Evolutionary conservation across 2,329 filamentous ascomycete species (phyloP).

Genomic region (Phaeophleospora eucalypticola): DNA sequence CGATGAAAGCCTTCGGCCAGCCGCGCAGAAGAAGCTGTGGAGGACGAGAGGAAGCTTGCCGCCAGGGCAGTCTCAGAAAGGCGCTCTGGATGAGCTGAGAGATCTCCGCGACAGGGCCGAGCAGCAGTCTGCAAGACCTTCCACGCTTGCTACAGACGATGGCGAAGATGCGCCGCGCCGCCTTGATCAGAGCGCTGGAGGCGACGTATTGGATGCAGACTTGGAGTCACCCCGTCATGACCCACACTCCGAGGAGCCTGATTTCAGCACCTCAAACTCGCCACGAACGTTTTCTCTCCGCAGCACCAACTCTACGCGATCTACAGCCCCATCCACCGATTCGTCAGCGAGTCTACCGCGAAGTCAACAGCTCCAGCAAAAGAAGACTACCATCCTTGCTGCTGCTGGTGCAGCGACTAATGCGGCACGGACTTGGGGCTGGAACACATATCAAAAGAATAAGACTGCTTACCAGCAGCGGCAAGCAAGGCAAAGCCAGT

Average conservation of each 20-base stretch:
- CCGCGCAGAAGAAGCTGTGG: constrained; percentile 16
- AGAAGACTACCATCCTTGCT: constrained; percentile 28
- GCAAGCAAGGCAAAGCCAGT: constrained; percentile 40
- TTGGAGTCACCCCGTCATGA: not conserved
- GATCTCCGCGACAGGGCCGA: constrained; percentile 25
- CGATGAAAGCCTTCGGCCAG: constrained; percentile 18
- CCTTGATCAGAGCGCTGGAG: not conserved
- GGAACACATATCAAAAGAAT: constrained; percentile 28
- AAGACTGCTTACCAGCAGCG: constrained; percentile 9
- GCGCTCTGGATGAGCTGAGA: constrained; percentile 30
- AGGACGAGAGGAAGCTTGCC: constrained; percentile 7
- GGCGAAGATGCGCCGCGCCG: not conserved
- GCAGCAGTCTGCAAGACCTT: not conserved
- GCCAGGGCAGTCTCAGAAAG: constrained; percentile 15
- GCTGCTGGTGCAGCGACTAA: constrained; percentile 32
- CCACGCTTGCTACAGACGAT: not conserved
- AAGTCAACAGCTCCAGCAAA: constrained; percentile 9
- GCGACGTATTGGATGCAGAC: not conserved
- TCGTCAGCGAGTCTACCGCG: constrained; percentile 4
- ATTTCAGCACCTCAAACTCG: constrained; percentile 6
- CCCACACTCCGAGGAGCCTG: constrained; percentile 4
- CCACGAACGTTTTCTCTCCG: constrained; percentile 15
- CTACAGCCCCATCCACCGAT: constrained; percentile 9
- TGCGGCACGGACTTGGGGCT: constrained; percentile 30
- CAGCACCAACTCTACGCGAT: constrained; percentile 13